phyloP scores from a whole-genome alignment of 1,284 basidiomycete species.

The Kalmanozyma brasiliensis region DNA sequence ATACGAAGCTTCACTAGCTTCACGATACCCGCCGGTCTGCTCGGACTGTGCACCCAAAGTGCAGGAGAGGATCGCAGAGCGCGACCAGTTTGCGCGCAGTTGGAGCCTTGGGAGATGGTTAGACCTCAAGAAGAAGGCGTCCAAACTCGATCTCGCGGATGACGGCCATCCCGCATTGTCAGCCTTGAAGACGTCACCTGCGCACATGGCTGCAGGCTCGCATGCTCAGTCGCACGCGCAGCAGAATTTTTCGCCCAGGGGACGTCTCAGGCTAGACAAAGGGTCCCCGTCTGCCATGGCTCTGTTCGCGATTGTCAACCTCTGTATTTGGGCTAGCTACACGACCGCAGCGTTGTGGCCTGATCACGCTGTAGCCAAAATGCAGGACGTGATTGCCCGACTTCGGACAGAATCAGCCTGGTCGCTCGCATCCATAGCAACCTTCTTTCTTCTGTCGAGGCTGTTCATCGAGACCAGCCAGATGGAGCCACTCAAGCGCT shows the following conservation, averaged over 20 bases:
- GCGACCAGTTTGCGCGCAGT: slow-evolving; percentile 44
- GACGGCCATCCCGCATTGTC: background rate
- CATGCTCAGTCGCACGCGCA: too few relatives aligned
- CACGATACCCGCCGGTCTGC: slow-evolving; percentile 56
- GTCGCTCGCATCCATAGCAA: background rate
- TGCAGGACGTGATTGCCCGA: background rate
- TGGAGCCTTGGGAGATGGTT: slow-evolving; percentile 52
- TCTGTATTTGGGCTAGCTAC: slow-evolving; percentile 11
- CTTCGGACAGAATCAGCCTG: slow-evolving; percentile 3
- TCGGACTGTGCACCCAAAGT: slow-evolving; percentile 37
- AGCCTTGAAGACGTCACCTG: too few relatives aligned
- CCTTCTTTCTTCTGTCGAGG: slow-evolving; percentile 1
- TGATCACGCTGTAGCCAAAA: background rate
- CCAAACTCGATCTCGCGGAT: background rate
- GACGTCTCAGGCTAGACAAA: background rate
- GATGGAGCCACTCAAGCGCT: slow-evolving; percentile 22
- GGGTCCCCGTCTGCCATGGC: slow-evolving; percentile 4
- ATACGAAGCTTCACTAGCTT: slow-evolving; percentile 50
- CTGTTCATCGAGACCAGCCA: slow-evolving; percentile 2
- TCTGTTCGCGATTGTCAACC: slow-evolving; percentile 11
- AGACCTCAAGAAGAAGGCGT: slow-evolving; percentile 32
- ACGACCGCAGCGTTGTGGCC: slow-evolving; percentile 3
- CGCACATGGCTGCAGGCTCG: too few relatives aligned
- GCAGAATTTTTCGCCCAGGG: too few relatives aligned
- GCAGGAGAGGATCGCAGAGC: slow-evolving; percentile 28